Evolutionary conservation across 257 asterid genomes (phyloP).

Genomic region (Solanum sejunctum): DNA sequence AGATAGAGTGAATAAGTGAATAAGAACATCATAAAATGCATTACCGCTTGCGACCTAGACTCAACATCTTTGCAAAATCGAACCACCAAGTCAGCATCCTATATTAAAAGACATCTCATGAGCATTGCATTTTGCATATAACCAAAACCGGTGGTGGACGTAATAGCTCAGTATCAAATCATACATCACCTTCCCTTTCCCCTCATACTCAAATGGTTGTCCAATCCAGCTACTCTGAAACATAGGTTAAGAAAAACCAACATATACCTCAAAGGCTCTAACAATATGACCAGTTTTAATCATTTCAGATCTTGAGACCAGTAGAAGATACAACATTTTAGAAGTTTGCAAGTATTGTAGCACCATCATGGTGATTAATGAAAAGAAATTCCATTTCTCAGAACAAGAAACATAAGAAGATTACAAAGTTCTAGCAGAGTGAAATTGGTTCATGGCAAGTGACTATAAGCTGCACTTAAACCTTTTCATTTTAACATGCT

Average conservation of each 20-base stretch:
- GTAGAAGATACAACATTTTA: background rate
- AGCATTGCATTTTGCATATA: slow-evolving; percentile 8
- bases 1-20: background rate
- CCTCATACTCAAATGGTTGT: slow-evolving; percentile 62
- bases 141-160: slow-evolving; percentile 2
- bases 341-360: background rate
- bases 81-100: slow-evolving; percentile 68
- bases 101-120: background rate
- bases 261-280: background rate
- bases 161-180: background rate
- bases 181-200: slow-evolving; percentile 58
- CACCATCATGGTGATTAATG: background rate
- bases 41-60: slow-evolving; percentile 64
- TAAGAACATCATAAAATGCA: background rate
- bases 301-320: background rate
- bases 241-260: slow-evolving; percentile 19
- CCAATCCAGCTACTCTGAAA: slow-evolving; percentile 71
- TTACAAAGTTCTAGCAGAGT: background rate
- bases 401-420: background rate
- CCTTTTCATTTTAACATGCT: background rate
- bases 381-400: background rate
- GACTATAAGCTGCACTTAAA: background rate
- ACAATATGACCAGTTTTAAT: background rate
- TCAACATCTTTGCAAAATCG: slow-evolving; percentile 92
- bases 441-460: background rate